phyloP scores from a whole-genome alignment of 768 basidiomycete genomes.

The Leccinellum luteum region DNA sequence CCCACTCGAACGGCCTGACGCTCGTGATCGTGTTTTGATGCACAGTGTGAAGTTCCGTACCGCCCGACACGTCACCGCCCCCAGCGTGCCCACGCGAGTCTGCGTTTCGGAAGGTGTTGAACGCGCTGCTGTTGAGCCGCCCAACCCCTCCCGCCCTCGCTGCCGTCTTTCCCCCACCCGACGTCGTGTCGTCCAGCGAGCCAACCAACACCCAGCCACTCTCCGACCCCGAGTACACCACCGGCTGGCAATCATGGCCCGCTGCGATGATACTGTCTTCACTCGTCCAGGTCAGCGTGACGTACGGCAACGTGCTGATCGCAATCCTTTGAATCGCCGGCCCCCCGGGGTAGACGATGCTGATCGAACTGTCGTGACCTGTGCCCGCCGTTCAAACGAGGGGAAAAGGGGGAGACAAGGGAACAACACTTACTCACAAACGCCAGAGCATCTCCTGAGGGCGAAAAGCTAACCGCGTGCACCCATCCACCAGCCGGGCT shows the following conservation, averaged over 20 bases:
- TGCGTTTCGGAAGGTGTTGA: constrained; percentile 90
- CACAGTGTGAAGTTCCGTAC: constrained; percentile 82
- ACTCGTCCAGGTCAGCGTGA: constrained; percentile 82
- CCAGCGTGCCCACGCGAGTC: constrained; percentile 63
- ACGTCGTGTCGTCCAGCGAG: constrained; percentile 79
- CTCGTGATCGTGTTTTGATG: constrained; percentile 99
- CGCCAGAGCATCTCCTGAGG: constrained; percentile 90
- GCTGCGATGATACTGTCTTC: constrained; percentile 86
- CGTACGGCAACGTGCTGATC: constrained; percentile 73
- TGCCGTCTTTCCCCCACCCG: constrained; percentile 36
- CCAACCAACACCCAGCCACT: constrained; percentile 78
- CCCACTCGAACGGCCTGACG: constrained; percentile 68
- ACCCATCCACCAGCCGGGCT: constrained; percentile 96
- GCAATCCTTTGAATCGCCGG: constrained; percentile 72
- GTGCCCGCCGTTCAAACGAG: constrained; percentile 5
- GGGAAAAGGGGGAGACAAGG: neutral
- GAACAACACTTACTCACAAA: constrained; percentile 72
- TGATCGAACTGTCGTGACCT: constrained; percentile 97
- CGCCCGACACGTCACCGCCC: constrained; percentile 35
- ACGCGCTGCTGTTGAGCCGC: constrained; percentile 88
- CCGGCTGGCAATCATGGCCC: constrained; percentile 96
- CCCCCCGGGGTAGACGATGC: constrained; percentile 84
- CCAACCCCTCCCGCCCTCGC: constrained; percentile 51
- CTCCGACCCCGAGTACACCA: constrained; percentile 75
- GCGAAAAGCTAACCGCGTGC: constrained; percentile 93